phyloP scores from a whole-genome alignment of 257 asterid species.

The Cruciata laevipes region DNA sequence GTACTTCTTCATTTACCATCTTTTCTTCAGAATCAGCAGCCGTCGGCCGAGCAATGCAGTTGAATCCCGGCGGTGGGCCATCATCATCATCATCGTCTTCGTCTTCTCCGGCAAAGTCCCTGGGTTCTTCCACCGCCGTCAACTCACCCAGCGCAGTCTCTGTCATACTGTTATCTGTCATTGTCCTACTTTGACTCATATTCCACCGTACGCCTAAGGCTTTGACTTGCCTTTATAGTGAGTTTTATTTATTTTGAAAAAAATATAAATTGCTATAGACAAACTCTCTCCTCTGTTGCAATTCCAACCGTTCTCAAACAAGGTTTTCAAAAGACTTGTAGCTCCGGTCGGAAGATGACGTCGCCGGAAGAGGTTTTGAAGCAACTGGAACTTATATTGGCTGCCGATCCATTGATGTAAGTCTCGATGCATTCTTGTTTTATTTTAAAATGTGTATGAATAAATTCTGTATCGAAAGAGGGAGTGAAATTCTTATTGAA shows the following conservation, averaged over 20 bases:
- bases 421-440: conserved; percentile 7
- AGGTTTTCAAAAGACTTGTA: background rate
- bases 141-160: conserved; percentile 1
- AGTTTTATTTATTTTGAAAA: no score
- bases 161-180: background rate
- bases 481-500: background rate
- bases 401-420: conserved; percentile 62
- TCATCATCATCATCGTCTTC: conserved; percentile 52
- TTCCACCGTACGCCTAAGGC: background rate
- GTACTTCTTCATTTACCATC: background rate
- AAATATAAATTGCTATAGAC: no score
- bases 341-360: conserved; percentile 26
- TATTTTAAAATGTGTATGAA: no score
- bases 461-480: background rate
- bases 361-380: conserved; percentile 39
- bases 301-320: background rate
- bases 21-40: background rate
- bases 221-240: background rate
- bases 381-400: conserved; percentile 53
- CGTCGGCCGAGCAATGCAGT: conserved; percentile 27
- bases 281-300: background rate
- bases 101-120: background rate
- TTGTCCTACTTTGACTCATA: background rate
- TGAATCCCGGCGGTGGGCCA: conserved; percentile 88
- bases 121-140: conserved; percentile 7